A percentile compares a stretch with the other conserved stretches of the same genome.
These are phyloP conservation scores for Hymenotorrendiella dingleyae DNA, from an alignment of 2,329 filamentous ascomycete species.

Conservation along the genomic window DNA sequence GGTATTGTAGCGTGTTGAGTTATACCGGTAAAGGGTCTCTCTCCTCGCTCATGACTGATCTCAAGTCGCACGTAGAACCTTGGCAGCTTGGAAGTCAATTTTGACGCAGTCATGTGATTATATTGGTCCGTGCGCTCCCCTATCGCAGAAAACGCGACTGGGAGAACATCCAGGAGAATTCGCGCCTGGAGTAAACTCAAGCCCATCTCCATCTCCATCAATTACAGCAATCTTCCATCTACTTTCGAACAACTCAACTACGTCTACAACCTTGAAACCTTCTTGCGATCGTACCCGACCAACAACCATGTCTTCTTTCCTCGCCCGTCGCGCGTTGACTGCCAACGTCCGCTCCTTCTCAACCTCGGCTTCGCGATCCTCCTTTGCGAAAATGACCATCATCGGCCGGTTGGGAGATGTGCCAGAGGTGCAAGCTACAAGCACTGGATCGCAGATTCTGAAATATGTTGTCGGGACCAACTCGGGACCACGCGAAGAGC, in stretches of 20 bases:
- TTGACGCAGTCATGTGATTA: no score
- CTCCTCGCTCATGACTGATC: no score
- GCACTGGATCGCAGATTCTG: conserved; percentile 67
- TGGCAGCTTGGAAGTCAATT: no score
- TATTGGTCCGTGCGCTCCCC: no score
- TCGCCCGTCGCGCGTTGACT: conserved; percentile 35
- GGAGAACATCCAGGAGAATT: no score
- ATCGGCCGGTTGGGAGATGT: conserved; percentile 76
- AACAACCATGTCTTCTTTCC: conserved; percentile 22
- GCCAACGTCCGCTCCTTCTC: conserved; percentile 64
- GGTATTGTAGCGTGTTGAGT: no score
- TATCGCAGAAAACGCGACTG: no score
- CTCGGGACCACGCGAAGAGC: conserved; percentile 60
- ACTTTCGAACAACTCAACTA: background rate
- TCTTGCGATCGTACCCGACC: background rate
- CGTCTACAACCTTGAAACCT: background rate
- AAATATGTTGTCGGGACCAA: conserved; percentile 71
- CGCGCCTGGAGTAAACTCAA: no score
- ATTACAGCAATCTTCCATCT: no score
- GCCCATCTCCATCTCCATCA: no score
- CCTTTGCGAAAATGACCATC: conserved; percentile 75
- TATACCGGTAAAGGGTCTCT: no score
- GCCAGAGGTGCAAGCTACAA: conserved; percentile 68
- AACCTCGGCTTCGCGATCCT: conserved; percentile 51
- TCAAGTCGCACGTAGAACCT: no score